Base-by-base conservation (phyloP, 2,329 filamentous ascomycete species). In the Mycosphaerella sp. region DNA sequence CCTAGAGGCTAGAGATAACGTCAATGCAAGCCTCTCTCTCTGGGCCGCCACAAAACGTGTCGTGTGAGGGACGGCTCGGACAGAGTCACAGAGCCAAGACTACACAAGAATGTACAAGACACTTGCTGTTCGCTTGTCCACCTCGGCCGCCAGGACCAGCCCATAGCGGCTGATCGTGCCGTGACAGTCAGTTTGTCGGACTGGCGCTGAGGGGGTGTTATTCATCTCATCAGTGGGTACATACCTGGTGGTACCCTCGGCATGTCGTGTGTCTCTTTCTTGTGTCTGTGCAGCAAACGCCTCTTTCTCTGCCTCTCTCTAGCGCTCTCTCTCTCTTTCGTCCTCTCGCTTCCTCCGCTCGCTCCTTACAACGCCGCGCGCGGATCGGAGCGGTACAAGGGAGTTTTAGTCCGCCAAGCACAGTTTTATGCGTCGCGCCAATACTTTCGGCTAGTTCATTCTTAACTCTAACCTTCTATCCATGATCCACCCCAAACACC, bases 51-150 rank as follows among this genome's bases (percentile, higher is more conserved):
- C 44, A 51, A 56, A 58, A 53, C 58, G 58, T 59, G 58, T 55
- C 54, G 23, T 5, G 34, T 17, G 43, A 26, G 50, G 41, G 44
- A 45, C 51, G 45, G 45, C 48, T 31, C 23, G 52, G 52, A 42
- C 14, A 29, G 26, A 17, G 14, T 17, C 14, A 17, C 14, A 17
- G 14, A 17, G 14, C 58, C 55, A 57, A 59, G 58, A 52, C 42
- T 54, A 48, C 55, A 56, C 55, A 57, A 60, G 53, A 57, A 23
- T 32, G 53, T 52, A 59, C 58, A 59, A 59, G 58, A 59, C 55
- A 54, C 55, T 38, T 47, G 43, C 53, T 34, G 40, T 29, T 31
- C 48, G 43, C 43, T 52, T 34, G 53, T 50, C 53, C 56, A 56
- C 56, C 49, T 51, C 38, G 14, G 14, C 14, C 14, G 14, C 4